These are phyloP conservation scores for Wallacemonas sp. DNA, from an alignment of 208 protist genomes.

Conservation along the genomic window DNA sequence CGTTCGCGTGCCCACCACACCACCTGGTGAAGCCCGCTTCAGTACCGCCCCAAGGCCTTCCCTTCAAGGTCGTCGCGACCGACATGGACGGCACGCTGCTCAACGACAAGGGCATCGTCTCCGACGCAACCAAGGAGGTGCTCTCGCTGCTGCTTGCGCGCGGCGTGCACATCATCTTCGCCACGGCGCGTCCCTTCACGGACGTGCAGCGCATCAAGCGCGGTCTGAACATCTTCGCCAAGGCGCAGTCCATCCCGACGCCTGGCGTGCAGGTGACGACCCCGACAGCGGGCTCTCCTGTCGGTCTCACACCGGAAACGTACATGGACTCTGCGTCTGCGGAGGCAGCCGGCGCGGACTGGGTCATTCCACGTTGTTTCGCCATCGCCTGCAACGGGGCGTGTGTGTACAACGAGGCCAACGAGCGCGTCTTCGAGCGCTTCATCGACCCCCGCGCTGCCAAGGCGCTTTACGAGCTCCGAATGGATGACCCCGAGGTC, in stretches of 20 bases:
- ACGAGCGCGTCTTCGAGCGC: conserved; percentile 46
- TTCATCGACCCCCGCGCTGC: conserved; percentile 31
- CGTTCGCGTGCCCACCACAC: background rate
- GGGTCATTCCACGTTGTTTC: conserved; percentile 58
- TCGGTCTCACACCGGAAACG: background rate
- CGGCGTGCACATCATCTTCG: conserved; percentile 83
- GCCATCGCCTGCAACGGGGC: conserved; percentile 68
- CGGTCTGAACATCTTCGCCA: conserved; percentile 57
- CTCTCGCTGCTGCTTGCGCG: conserved; percentile 48
- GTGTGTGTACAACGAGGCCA: conserved; percentile 60
- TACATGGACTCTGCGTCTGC: background rate
- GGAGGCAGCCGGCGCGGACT: conserved; percentile 3
- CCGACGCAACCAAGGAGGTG: conserved; percentile 30
- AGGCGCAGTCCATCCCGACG: conserved; percentile 33
- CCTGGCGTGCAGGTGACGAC: conserved; percentile 46
- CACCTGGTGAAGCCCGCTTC: conserved; percentile 6
- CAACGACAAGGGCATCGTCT: conserved; percentile 23
- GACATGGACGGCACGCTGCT: conserved; percentile 69
- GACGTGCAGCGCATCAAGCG: conserved; percentile 63
- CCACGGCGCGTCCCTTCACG: conserved; percentile 67
- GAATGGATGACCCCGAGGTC: conserved; percentile 45
- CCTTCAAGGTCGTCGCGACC: conserved; percentile 27
- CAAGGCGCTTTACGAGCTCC: conserved; percentile 47
- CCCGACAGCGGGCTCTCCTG: conserved; percentile 14
- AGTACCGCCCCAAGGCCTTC: background rate